Evolutionary conservation across 75 land plant genomes (phyloP).

Genomic region (Pseudotsuga menziesii): DNA sequence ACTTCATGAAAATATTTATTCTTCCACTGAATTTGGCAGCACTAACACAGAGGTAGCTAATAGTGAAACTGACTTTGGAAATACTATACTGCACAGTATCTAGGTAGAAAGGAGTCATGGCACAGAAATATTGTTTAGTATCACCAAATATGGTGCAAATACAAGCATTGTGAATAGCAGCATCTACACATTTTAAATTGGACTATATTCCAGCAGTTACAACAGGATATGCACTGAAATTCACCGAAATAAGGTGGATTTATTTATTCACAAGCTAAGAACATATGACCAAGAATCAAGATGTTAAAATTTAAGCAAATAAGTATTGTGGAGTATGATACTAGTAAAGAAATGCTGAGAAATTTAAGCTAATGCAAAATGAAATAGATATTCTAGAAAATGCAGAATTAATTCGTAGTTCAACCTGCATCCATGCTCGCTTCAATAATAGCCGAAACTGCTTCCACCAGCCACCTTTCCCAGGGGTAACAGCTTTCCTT

Average conservation of each 20-base stretch:
- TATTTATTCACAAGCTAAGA: not conserved
- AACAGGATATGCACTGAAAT: not conserved
- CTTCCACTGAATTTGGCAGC: not conserved
- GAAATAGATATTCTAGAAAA: slow-evolving; percentile 4
- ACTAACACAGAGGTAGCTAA: not conserved
- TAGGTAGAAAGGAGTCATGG: not conserved
- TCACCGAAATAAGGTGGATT: not conserved
- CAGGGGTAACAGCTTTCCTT: slow-evolving; percentile 20
- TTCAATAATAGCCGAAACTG: slow-evolving; percentile 82
- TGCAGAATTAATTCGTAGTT: not conserved
- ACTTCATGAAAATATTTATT: not conserved
- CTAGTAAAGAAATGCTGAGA: not conserved
- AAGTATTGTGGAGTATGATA: not conserved
- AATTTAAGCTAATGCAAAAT: not conserved
- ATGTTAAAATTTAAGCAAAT: not conserved
- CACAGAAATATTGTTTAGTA: not conserved
- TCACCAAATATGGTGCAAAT: not conserved
- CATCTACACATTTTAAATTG: not conserved
- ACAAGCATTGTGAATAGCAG: not conserved
- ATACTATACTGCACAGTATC: not conserved
- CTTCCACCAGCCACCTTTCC: slow-evolving; percentile 76
- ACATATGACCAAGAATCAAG: not conserved
- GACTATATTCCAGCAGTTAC: not conserved
- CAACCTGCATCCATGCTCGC: slow-evolving; percentile 99
- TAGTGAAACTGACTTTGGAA: not conserved